These are phyloP conservation scores for Malus hybrid DNA, from an alignment of 331 rosid species.

Conservation along the genomic window DNA sequence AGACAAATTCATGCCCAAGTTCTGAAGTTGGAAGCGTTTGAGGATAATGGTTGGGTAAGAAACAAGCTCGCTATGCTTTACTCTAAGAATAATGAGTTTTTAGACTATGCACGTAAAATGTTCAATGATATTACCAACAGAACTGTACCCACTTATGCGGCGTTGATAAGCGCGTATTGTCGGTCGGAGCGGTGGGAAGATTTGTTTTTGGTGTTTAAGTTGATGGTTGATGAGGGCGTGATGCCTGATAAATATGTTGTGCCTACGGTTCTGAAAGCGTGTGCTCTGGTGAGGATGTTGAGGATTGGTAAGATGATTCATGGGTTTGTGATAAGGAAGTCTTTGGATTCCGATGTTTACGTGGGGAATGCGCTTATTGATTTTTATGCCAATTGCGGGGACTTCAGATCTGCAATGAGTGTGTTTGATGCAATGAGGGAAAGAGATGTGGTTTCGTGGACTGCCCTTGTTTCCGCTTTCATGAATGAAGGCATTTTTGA, in stretches of 20 bases:
- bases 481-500: slow-evolving; percentile 32
- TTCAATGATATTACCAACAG: slow-evolving; percentile 25
- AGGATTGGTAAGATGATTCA: slow-evolving; percentile 32
- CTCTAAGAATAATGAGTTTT: slow-evolving; percentile 5
- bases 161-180: slow-evolving; percentile 29
- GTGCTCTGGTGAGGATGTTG: slow-evolving; percentile 21
- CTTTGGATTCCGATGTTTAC: slow-evolving; percentile 22
- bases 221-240: slow-evolving; percentile 34
- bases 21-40: slow-evolving; percentile 23
- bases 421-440: slow-evolving; percentile 33
- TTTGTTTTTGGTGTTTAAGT: slow-evolving; percentile 20
- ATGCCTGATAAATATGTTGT: slow-evolving; percentile 34
- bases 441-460: slow-evolving; percentile 45
- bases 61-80: slow-evolving; percentile 17
- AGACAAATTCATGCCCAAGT: slow-evolving; percentile 25
- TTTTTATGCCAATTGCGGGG: slow-evolving; percentile 37
- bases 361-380: slow-evolving; percentile 39
- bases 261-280: slow-evolving; percentile 38
- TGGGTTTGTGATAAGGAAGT: slow-evolving; percentile 27
- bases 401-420: slow-evolving; percentile 25
- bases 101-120: slow-evolving; percentile 30
- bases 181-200: slow-evolving; percentile 32
- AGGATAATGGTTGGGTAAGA: slow-evolving; percentile 9
- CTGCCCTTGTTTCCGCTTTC: slow-evolving; percentile 35
- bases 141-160: slow-evolving; percentile 5